Conservation (phyloP, 2,329 filamentous ascomycete species). For the Fusarium pseudoanthophilum region DNA sequence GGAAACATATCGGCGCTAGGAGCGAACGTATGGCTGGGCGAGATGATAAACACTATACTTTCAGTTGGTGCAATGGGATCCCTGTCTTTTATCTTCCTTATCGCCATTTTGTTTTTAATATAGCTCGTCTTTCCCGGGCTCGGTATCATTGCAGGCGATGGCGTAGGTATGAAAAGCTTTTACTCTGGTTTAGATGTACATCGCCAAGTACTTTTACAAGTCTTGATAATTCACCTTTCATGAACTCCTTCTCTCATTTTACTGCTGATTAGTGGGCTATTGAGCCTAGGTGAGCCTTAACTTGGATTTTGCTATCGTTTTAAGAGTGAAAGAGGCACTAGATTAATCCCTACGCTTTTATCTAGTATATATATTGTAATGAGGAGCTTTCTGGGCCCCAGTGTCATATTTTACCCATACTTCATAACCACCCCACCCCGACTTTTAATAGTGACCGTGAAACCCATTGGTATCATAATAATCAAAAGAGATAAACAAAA, state of each 20-base stretch:
- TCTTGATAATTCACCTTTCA: background rate
- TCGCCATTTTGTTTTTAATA: conserved; percentile 12
- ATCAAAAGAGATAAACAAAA: conserved; percentile 24
- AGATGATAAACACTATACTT: background rate
- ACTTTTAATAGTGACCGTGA: conserved; percentile 27
- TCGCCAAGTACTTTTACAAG: conserved; percentile 10
- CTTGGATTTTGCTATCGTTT: conserved; percentile 16
- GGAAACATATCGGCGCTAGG: conserved; percentile 41
- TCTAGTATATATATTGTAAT: conserved; percentile 30
- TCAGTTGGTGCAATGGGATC: background rate
- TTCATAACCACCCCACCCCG: conserved; percentile 21
- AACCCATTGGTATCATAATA: conserved; percentile 44
- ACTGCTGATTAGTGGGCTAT: background rate
- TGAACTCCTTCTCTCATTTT: background rate
- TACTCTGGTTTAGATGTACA: conserved; percentile 6
- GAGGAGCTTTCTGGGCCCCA: conserved; percentile 13
- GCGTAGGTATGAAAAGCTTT: conserved; percentile 22
- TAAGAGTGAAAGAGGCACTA: conserved; percentile 21
- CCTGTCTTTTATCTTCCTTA: background rate
- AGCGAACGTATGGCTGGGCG: conserved; percentile 32
- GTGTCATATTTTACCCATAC: conserved; percentile 29
- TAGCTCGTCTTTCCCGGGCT: background rate
- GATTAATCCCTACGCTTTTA: background rate
- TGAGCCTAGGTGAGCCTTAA: background rate
- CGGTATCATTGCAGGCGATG: conserved; percentile 34